phyloP scores from a whole-genome alignment of 306 rosid genomes.

The Pterocarpus santalinus region DNA sequence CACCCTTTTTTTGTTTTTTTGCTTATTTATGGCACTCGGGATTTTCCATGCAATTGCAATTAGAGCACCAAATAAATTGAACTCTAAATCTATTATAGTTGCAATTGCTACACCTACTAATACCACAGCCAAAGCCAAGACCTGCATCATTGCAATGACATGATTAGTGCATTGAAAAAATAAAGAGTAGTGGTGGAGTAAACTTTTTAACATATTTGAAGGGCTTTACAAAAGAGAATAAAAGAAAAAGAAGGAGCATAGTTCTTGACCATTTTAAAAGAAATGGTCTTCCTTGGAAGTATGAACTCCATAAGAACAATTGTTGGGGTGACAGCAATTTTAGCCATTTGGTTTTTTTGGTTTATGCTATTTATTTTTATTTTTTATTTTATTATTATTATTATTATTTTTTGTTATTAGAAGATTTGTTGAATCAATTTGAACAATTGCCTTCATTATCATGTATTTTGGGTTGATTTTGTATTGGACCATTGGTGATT shows the following conservation, averaged over 20 bases:
- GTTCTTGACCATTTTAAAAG: constrained; percentile 67
- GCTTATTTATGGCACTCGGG: constrained; percentile 86
- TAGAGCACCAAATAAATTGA: constrained; percentile 79
- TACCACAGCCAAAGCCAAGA: constrained; percentile 71
- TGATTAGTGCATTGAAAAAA: not conserved
- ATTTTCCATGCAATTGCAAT: constrained; percentile 80
- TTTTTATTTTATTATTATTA: too few relatives aligned
- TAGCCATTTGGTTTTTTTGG: constrained; percentile 72
- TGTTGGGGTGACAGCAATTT: constrained; percentile 96
- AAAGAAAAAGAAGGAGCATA: not conserved
- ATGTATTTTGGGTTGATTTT: too few relatives aligned
- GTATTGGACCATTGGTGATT: too few relatives aligned
- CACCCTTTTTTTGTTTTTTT: too few relatives aligned
- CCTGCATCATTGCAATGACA: constrained; percentile 65
- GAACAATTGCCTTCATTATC: too few relatives aligned
- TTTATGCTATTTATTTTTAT: too few relatives aligned
- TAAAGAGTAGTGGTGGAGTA: not conserved
- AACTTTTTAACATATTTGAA: not conserved
- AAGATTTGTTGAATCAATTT: too few relatives aligned
- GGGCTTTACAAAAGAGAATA: not conserved
- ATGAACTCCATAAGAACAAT: constrained; percentile 88
- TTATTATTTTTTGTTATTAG: too few relatives aligned
- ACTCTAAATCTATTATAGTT: constrained; percentile 87
- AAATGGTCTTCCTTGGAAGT: constrained; percentile 68
- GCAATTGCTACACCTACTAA: constrained; percentile 90